Evolutionary conservation across 83 land plant species (phyloP), one percentile per base, ranked within the genome.

Genomic region (Picea engelmannii): DNA sequence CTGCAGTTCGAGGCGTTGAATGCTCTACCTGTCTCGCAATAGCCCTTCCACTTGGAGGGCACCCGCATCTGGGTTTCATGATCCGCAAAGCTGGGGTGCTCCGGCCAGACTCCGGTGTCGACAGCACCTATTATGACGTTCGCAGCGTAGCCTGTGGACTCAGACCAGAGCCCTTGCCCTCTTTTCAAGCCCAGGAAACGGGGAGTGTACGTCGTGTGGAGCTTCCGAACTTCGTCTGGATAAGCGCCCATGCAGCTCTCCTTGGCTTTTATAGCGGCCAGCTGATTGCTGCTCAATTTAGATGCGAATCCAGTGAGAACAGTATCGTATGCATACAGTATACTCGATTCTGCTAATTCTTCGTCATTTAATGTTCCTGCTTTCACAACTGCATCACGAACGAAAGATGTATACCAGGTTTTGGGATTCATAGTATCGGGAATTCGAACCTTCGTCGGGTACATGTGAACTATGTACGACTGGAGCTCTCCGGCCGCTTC

Each of bases 131-230:
- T 69, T 27, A 87, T 82, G 10, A 82, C 76, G n/a, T 85, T 86
- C 7, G 58, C 9, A 31, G 85, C 91, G 40, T 38, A 78, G 6
- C 66, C 66, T 25, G 64, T 24, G 9, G 66, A 18, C 1, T 11
- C 79, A n/a, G 80, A 59, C 84, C 83, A 82, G 17, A 58, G 47
- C 23, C 73, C 78, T 21, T 9, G 49, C 20, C n/a, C 40, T 23
- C 61, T 78, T 24, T 70, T 18, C 52, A 89, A 80, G 62, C 82
- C 84, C 23, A 89, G 83, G 81, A 89, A 89, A 12, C 69, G 65
- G 4, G 85, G 80, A 1, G 85, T 86, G 81, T 78, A 86, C 15
- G 91, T 89, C 21, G 91, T 86, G 79, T 82, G 77, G 47, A 82
- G 83, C n/a, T 68, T 64, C 55, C n/a, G n/a, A n/a, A n/a, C n/a